These are phyloP conservation scores for Coleophoma crateriformis DNA, from an alignment of 2,329 filamentous ascomycete species.

Conservation along the genomic window DNA sequence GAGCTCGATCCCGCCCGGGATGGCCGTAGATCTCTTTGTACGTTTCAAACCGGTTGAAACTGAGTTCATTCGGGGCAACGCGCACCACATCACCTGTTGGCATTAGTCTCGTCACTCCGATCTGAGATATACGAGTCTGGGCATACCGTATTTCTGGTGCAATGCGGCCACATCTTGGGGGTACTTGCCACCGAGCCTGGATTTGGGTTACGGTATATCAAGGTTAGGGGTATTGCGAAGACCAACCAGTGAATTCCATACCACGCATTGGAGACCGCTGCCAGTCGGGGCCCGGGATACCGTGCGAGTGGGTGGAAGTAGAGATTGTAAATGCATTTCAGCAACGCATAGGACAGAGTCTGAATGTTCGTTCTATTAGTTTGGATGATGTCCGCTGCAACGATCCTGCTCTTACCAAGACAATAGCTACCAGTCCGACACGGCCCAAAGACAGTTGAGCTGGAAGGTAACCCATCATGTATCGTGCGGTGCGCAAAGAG, in stretches of 20 bases:
- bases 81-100: neutral
- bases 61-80: neutral
- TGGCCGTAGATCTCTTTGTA: constrained; percentile 1
- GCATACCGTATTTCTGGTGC: neutral
- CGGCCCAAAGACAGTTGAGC: too few relatives aligned
- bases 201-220: neutral
- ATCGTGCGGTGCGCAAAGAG: too few relatives aligned
- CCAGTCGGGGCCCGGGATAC: neutral
- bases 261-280: neutral
- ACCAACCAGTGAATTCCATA: neutral
- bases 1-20: neutral
- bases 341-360: too few relatives aligned
- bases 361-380: too few relatives aligned
- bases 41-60: neutral
- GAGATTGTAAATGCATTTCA: neutral
- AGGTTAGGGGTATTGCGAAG: neutral
- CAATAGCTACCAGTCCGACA: too few relatives aligned
- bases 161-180: neutral
- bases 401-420: too few relatives aligned
- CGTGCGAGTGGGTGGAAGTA: neutral
- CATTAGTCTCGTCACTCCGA: neutral
- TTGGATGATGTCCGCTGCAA: too few relatives aligned
- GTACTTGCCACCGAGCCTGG: neutral
- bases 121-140: neutral
- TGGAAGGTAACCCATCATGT: too few relatives aligned